Conservation (phyloP, 140 eudicot species). For the Oenanthe javanica region DNA sequence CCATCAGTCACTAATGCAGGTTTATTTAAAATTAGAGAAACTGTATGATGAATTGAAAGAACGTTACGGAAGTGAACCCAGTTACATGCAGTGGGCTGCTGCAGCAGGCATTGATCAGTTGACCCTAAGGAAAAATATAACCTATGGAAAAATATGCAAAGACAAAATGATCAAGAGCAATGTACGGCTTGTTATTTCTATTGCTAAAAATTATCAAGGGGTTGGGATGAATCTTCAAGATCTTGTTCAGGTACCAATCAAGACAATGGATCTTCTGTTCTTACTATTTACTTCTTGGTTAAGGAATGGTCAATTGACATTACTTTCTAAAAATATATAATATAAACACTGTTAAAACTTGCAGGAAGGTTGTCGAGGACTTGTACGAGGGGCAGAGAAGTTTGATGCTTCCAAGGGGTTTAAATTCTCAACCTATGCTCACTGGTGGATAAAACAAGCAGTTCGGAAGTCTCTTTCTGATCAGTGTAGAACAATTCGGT, state of each 20-base stretch:
- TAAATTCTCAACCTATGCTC: slow-evolving; percentile 97
- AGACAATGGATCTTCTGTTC: not conserved
- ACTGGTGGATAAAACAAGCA: slow-evolving; percentile 98
- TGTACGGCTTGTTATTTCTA: slow-evolving; percentile 85
- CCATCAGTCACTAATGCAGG: slow-evolving; percentile 32
- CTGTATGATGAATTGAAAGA: slow-evolving; percentile 41
- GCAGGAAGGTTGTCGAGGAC: slow-evolving; percentile 96
- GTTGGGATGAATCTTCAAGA: slow-evolving; percentile 78
- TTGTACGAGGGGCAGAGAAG: slow-evolving; percentile 80
- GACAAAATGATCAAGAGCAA: slow-evolving; percentile 92
- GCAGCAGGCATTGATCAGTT: slow-evolving; percentile 74
- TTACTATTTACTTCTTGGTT: not conserved
- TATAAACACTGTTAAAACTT: slow-evolving; percentile 1
- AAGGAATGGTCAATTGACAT: not conserved
- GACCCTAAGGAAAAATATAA: slow-evolving; percentile 56
- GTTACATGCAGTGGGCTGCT: slow-evolving; percentile 77
- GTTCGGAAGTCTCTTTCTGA: slow-evolving; percentile 86
- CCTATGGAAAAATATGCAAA: slow-evolving; percentile 75
- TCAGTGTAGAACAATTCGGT: slow-evolving; percentile 77
- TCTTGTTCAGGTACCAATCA: slow-evolving; percentile 72
- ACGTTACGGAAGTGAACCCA: slow-evolving; percentile 59
- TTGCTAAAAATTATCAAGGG: slow-evolving; percentile 84
- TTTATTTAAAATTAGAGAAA: slow-evolving; percentile 58
- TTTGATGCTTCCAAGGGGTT: slow-evolving; percentile 89
- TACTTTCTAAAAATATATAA: not conserved